Percentiles rank a stretch among this genome's conserved stretches.
Conservation (phyloP, 1,139 yeast species). For the Kodamaea derodonti region DNA sequence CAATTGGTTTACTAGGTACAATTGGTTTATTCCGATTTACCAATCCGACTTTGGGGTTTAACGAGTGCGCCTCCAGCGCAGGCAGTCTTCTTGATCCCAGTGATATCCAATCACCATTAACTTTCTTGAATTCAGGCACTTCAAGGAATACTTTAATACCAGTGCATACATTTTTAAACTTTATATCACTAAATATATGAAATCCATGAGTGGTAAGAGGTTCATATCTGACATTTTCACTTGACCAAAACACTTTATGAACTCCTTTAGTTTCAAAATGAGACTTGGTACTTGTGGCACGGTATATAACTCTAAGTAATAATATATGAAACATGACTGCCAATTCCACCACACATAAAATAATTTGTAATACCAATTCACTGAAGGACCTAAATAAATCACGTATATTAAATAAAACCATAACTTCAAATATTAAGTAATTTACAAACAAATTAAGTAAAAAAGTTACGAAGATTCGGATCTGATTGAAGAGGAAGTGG, state of each 20-base stretch:
- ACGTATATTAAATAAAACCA: constrained; percentile 6
- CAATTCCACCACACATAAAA: constrained; percentile 3
- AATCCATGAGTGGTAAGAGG: no score
- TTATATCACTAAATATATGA: no score
- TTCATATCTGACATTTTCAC: constrained; percentile 1
- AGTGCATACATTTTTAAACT: no score
- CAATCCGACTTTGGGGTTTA: no score
- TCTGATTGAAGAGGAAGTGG: constrained; percentile 2
- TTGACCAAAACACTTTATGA: constrained; percentile 8
- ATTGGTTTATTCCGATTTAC: no score
- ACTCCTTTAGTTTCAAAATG: constrained; percentile 1
- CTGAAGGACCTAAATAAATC: constrained; percentile 1
- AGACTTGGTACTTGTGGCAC: constrained; percentile 1
- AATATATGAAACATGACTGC: constrained; percentile 3
- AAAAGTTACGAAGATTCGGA: constrained; percentile 2
- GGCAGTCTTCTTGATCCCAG: no score
- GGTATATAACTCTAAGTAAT: constrained; percentile 2
- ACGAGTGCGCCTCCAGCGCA: no score
- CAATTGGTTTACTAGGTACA: no score
- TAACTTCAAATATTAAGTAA: constrained; percentile 6
- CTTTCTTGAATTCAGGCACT: no score
- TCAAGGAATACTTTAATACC: no score
- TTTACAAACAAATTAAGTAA: constrained; percentile 1
- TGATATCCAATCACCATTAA: no score
- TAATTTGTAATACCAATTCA: neutral